These are phyloP conservation scores for Pythium graminicola DNA, from an alignment of 352 stramenopile genomes.

Conservation along the genomic window DNA sequence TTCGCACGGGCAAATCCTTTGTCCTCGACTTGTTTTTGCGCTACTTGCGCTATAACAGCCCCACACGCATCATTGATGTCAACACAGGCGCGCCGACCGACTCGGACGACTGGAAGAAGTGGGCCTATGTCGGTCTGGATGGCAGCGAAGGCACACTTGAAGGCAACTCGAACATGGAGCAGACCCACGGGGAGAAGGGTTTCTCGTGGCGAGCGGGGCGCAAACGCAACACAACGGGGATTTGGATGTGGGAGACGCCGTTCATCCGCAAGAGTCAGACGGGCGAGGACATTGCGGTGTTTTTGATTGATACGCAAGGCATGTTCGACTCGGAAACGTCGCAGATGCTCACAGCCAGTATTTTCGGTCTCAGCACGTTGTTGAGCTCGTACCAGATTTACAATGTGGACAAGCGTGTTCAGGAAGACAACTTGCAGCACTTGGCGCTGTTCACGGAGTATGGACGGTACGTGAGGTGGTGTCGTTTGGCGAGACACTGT, in stretches of 20 bases:
- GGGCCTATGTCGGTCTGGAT: slow-evolving; percentile 52
- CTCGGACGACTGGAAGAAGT: slow-evolving; percentile 61
- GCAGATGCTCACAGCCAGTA: slow-evolving; percentile 97
- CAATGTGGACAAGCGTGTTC: slow-evolving; percentile 98
- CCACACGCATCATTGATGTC: slow-evolving; percentile 39
- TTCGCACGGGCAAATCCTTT: slow-evolving; percentile 98
- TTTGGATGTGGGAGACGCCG: slow-evolving; percentile 99
- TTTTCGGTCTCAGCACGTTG: slow-evolving; percentile 98
- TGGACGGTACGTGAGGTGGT: slow-evolving; percentile 70
- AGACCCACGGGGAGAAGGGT: slow-evolving; percentile 70
- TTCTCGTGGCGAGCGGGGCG: slow-evolving; percentile 96
- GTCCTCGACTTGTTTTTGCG: slow-evolving; percentile 96
- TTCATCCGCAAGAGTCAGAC: slow-evolving; percentile 90
- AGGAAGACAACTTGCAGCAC: slow-evolving; percentile 99
- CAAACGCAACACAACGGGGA: slow-evolving; percentile 97
- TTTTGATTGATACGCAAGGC: slow-evolving; percentile 98
- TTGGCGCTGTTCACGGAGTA: slow-evolving; percentile 99
- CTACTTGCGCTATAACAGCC: slow-evolving; percentile 87
- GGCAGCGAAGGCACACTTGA: slow-evolving; percentile 59
- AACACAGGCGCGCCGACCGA: slow-evolving; percentile 21
- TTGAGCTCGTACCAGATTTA: slow-evolving; percentile 98
- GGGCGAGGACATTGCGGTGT: slow-evolving; percentile 89
- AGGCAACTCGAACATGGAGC: slow-evolving; percentile 79
- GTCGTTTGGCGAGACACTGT: no score
- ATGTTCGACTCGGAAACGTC: slow-evolving; percentile 99